These are phyloP conservation scores for Inga laurina DNA, from an alignment of 306 rosid genomes.

Conservation along the genomic window DNA sequence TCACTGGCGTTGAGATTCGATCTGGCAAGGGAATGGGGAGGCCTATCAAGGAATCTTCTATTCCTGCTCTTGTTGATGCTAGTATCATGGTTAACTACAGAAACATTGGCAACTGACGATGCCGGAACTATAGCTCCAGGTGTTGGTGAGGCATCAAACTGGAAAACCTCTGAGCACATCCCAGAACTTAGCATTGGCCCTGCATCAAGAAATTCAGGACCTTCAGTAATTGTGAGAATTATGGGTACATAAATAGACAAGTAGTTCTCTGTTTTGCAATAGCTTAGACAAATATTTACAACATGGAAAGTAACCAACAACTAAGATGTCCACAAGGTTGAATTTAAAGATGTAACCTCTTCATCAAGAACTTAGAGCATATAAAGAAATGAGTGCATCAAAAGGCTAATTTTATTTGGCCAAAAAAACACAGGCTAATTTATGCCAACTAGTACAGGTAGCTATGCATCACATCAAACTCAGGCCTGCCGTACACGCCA, in stretches of 20 bases:
- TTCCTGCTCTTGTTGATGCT: constrained; percentile 53
- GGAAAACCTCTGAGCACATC: constrained; percentile 93
- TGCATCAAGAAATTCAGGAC: constrained; percentile 38
- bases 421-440: too few relatives aligned
- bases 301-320: neutral
- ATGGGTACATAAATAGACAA: neutral
- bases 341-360: neutral
- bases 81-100: constrained; percentile 44
- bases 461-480: neutral
- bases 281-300: constrained; percentile 21
- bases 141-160: constrained; percentile 78
- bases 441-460: neutral
- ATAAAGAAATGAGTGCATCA: neutral
- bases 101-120: constrained; percentile 58
- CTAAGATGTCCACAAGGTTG: neutral
- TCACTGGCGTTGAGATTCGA: constrained; percentile 62
- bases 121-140: constrained; percentile 92
- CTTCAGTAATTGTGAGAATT: constrained; percentile 24
- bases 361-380: neutral
- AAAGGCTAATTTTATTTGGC: neutral
- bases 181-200: constrained; percentile 98
- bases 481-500: neutral
- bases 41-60: constrained; percentile 74
- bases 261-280: neutral
- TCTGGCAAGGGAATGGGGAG: constrained; percentile 51